Conservation (phyloP, 2,329 filamentous ascomycete species). For the Blastomyces silverae region DNA sequence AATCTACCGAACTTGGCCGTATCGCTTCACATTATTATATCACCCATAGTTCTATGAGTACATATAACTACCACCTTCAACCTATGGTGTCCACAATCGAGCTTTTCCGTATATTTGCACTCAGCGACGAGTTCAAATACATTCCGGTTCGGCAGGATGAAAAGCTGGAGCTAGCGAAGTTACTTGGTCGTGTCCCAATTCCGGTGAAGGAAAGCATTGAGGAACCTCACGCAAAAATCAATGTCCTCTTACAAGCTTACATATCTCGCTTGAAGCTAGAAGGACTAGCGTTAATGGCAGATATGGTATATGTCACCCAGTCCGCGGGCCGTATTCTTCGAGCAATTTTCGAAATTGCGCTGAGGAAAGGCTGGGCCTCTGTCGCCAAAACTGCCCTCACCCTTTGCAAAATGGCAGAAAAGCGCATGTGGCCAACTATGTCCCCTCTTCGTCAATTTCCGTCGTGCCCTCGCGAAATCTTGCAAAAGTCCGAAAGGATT, state of each 20-base stretch:
- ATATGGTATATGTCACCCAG: slow-evolving; percentile 97
- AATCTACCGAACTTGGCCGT: slow-evolving; percentile 86
- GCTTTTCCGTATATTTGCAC: slow-evolving; percentile 89
- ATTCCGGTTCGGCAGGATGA: slow-evolving; percentile 97
- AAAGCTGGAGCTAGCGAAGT: slow-evolving; percentile 89
- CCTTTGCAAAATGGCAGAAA: slow-evolving; percentile 98
- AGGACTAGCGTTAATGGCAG: slow-evolving; percentile 91
- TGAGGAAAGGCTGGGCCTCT: slow-evolving; percentile 92
- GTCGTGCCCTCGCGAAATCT: slow-evolving; percentile 70
- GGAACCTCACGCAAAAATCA: slow-evolving; percentile 95
- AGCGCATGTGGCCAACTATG: slow-evolving; percentile 99
- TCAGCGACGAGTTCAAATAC: slow-evolving; percentile 98
- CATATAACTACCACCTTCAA: slow-evolving; percentile 92
- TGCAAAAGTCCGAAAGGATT: slow-evolving; percentile 89
- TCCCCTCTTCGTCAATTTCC: slow-evolving; percentile 88
- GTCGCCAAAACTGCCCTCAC: slow-evolving; percentile 89
- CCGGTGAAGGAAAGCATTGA: slow-evolving; percentile 97
- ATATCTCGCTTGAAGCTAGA: slow-evolving; percentile 93
- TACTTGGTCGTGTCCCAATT: slow-evolving; percentile 82
- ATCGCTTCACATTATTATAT: slow-evolving; percentile 99
- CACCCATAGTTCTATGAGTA: slow-evolving; percentile 90
- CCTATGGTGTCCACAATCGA: slow-evolving; percentile 90
- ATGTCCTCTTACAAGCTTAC: slow-evolving; percentile 91
- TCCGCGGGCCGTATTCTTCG: slow-evolving; percentile 93
- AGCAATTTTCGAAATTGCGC: slow-evolving; percentile 92